These are phyloP conservation scores for Schizosaccharomyces versatilis DNA, from an alignment of 1,139 yeast species.

Conservation along the genomic window DNA sequence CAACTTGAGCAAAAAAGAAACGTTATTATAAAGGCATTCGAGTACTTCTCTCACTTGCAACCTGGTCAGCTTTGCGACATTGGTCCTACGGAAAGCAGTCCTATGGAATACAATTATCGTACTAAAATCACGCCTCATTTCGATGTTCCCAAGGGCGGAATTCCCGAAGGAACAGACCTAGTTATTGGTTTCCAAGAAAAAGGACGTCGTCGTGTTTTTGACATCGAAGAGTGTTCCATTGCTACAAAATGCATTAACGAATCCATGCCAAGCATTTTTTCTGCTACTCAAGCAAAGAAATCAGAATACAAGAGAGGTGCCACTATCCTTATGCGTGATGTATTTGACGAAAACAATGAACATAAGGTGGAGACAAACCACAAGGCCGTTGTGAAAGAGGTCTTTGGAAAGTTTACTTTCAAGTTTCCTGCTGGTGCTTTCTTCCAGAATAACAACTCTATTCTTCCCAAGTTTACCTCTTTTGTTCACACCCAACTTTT, in stretches of 20 bases:
- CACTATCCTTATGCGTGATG: slow-evolving; percentile 64
- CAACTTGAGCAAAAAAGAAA: slow-evolving; percentile 52
- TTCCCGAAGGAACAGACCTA: slow-evolving; percentile 24
- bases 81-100: slow-evolving; percentile 53
- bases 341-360: slow-evolving; percentile 16
- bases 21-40: slow-evolving; percentile 65
- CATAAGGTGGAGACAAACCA: slow-evolving; percentile 30
- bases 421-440: slow-evolving; percentile 70
- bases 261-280: slow-evolving; percentile 56
- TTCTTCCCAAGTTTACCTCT: slow-evolving; percentile 55
- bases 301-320: slow-evolving; percentile 54
- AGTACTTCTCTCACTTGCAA: slow-evolving; percentile 39
- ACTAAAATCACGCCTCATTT: slow-evolving; percentile 93
- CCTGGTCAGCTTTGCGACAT: slow-evolving; percentile 31
- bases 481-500: slow-evolving; percentile 55
- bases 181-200: slow-evolving; percentile 70
- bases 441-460: slow-evolving; percentile 86
- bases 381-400: slow-evolving; percentile 61
- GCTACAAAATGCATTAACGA: slow-evolving; percentile 60
- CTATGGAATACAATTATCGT: slow-evolving; percentile 52
- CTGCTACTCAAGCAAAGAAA: slow-evolving; percentile 29
- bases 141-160: slow-evolving; percentile 37
- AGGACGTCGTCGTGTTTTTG: slow-evolving; percentile 59
- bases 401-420: slow-evolving; percentile 46
- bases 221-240: slow-evolving; percentile 80